Conservation (phyloP, 1,284 basidiomycete species). For the Sanghuangporus weigelae region DNA sequence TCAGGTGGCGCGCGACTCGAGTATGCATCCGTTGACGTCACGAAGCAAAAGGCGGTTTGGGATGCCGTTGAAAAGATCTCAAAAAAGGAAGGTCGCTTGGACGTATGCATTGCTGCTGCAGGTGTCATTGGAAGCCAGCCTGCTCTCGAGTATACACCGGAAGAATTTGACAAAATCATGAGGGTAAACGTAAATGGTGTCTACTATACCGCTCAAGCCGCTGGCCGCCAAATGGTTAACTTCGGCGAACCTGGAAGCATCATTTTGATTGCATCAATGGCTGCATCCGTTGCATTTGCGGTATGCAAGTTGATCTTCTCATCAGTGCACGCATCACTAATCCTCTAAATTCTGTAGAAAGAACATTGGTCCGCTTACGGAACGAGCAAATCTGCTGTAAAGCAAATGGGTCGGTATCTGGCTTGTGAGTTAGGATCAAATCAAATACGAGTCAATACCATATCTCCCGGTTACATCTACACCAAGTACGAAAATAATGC, state of each 20-base stretch:
- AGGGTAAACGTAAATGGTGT: conserved; percentile 75
- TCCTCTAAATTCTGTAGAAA: conserved; percentile 35
- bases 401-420: conserved; percentile 80
- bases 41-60: conserved; percentile 56
- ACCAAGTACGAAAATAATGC: conserved; percentile 47
- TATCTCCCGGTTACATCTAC: conserved; percentile 73
- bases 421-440: conserved; percentile 75
- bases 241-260: conserved; percentile 73
- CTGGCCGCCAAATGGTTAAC: conserved; percentile 70
- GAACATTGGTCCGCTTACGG: conserved; percentile 77
- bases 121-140: conserved; percentile 63
- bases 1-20: conserved; percentile 45
- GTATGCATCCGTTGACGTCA: conserved; percentile 63
- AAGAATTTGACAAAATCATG: conserved; percentile 61
- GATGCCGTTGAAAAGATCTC: conserved; percentile 52
- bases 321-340: not conserved
- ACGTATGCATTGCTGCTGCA: conserved; percentile 73
- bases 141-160: conserved; percentile 65
- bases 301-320: not conserved
- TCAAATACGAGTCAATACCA: conserved; percentile 67
- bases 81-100: conserved; percentile 58
- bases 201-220: conserved; percentile 74
- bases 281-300: not conserved
- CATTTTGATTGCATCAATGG: conserved; percentile 65
- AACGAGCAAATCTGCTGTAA: conserved; percentile 74